These are phyloP conservation scores for Fusarium piperis DNA, from an alignment of 2,329 filamentous ascomycete genomes.

Conservation along the genomic window DNA sequence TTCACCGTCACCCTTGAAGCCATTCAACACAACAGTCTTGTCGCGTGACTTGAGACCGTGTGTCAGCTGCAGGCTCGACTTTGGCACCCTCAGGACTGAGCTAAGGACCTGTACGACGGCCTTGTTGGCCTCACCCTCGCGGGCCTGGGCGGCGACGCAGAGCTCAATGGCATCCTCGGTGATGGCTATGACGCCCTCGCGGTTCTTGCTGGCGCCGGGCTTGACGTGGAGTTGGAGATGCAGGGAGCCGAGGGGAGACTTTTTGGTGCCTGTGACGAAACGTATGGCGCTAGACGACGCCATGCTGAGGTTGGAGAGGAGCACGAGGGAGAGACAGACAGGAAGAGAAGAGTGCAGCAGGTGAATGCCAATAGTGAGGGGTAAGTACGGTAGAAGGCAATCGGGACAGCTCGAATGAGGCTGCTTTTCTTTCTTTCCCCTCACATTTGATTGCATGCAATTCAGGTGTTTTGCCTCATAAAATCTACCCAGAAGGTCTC, in stretches of 20 bases:
- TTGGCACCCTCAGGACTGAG: conserved; percentile 67
- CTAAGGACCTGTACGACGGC: conserved; percentile 72
- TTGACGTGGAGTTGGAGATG: conserved; percentile 74
- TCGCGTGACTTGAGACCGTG: conserved; percentile 71
- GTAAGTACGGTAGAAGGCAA: conserved; percentile 16
- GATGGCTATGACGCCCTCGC: conserved; percentile 69
- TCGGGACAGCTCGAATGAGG: neutral
- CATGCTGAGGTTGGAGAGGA: conserved; percentile 31
- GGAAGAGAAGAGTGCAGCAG: conserved; percentile 9
- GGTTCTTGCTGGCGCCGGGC: conserved; percentile 68
- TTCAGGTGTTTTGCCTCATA: neutral
- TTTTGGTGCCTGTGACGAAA: conserved; percentile 60
- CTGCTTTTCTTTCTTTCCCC: neutral
- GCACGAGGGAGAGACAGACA: neutral
- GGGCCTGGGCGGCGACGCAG: conserved; percentile 71
- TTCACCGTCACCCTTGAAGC: conserved; percentile 46
- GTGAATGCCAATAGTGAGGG: conserved; percentile 32
- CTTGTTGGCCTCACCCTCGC: conserved; percentile 75
- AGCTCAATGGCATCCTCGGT: conserved; percentile 68
- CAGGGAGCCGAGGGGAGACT: conserved; percentile 57
- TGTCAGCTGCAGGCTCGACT: conserved; percentile 69
- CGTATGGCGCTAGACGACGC: conserved; percentile 50
- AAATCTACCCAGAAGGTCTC: too few relatives aligned
- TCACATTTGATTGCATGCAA: conserved; percentile 8
- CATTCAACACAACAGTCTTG: conserved; percentile 65